These are phyloP conservation scores for Fraxinus anomala DNA, from an alignment of 257 asterid genomes.

Conservation along the genomic window DNA sequence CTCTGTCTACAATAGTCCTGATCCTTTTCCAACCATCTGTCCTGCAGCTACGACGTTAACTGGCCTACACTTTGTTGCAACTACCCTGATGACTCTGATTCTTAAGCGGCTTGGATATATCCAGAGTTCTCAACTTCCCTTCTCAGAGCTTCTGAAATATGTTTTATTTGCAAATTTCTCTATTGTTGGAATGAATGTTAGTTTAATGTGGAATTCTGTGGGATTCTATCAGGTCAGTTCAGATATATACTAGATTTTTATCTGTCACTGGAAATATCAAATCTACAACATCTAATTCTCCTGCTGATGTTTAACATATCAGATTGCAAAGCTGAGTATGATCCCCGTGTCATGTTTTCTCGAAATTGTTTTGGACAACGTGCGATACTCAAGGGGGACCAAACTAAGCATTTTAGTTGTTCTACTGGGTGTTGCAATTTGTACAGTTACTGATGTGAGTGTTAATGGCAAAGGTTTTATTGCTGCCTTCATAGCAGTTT, in stretches of 20 bases:
- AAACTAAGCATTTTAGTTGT: conserved; percentile 65
- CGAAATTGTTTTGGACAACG: conserved; percentile 59
- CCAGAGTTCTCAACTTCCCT: conserved; percentile 56
- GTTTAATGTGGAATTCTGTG: conserved; percentile 78
- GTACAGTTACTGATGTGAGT: conserved; percentile 69
- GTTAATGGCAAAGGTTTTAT: conserved; percentile 64
- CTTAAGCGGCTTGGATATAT: conserved; percentile 59
- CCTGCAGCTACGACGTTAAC: conserved; percentile 72
- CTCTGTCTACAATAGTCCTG: conserved; percentile 11
- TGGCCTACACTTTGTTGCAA: conserved; percentile 66
- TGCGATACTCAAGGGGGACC: conserved; percentile 66
- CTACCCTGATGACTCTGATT: conserved; percentile 53
- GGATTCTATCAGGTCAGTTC: conserved; percentile 71
- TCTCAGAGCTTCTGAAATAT: conserved; percentile 53
- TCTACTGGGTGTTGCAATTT: conserved; percentile 71
- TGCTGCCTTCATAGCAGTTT: conserved; percentile 66
- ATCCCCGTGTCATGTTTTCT: conserved; percentile 67
- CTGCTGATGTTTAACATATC: conserved; percentile 25
- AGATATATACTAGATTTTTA: background rate
- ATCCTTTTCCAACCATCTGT: conserved; percentile 12
- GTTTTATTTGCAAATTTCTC: conserved; percentile 65
- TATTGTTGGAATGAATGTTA: conserved; percentile 75
- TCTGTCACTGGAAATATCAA: background rate
- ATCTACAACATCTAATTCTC: conserved; percentile 9
- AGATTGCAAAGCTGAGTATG: conserved; percentile 77